Evolutionary conservation across 805 yeast species (phyloP), one percentile per base, ranked within the genome.

Genomic region (Saccharomycopsis fibuligera): DNA sequence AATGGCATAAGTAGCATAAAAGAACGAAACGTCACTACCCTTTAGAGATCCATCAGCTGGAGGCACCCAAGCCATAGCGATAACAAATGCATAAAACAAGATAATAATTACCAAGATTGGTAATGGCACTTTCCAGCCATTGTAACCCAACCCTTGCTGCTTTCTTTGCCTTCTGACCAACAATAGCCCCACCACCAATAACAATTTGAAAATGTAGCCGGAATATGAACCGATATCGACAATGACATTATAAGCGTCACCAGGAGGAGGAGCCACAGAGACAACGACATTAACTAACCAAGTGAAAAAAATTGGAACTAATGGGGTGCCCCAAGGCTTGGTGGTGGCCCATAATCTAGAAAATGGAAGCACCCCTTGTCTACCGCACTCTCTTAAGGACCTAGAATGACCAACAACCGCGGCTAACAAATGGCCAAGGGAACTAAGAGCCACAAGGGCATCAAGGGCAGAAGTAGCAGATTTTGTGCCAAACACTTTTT

Each of bases 391-490:
- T 60, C 73, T 75, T 47, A 73, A 58, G 46, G 73, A 67, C 63
- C 78, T 66, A 47, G 76, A 76, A 58, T 73, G 78, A 10, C 76
- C 68, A 50, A 73, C 69, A 27, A 72, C 71, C 27, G 72, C 77
- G 10, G 75, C 66, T 58, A 73, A 57, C 31, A 73, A 74, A 54
- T 73, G 74, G 54, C 75, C 76, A 59, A 70, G 68, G 4, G 78
- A 75, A 39, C 74, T 67, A 44, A 73, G 60, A 10, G 77, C 77
- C 37, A 73, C 76, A 40, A 73, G 66, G 2, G 70, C 75, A 30
- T 70, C 65, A 5, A 74, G 64, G 3, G 76, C 76, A 55, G 59
- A 71, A 52, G 69, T 73, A 16, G 76, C n/a, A n/a, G n/a, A n/a
- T n/a, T n/a, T n/a, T n/a, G n/a, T n/a, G n/a, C n/a, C n/a, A n/a